Evolutionary conservation across 2,329 filamentous ascomycete genomes (phyloP).

Genomic region (Penicillium glabrum): DNA sequence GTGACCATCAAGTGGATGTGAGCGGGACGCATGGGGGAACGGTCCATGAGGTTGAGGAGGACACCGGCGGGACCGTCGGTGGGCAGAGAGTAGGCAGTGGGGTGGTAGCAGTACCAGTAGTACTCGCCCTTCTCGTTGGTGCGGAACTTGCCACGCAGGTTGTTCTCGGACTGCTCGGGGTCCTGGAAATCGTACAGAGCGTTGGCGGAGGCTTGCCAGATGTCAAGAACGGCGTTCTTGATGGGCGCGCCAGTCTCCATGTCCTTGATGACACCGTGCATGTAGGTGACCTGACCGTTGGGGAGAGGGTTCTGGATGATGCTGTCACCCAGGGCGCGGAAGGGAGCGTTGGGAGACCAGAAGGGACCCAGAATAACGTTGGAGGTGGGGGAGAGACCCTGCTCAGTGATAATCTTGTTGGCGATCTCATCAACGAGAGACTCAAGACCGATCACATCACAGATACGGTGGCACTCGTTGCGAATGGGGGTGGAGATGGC

Average conservation of each 20-base stretch:
- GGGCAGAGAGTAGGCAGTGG: constrained; percentile 70
- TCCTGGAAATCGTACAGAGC: constrained; percentile 77
- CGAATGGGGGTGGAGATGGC: constrained; percentile 66
- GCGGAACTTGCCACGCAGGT: constrained; percentile 74
- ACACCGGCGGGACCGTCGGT: constrained; percentile 60
- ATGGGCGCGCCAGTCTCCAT: constrained; percentile 66
- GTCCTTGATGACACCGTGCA: constrained; percentile 69
- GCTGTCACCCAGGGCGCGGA: constrained; percentile 64
- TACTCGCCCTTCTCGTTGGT: constrained; percentile 65
- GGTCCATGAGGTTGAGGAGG: constrained; percentile 55
- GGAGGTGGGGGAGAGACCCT: constrained; percentile 65
- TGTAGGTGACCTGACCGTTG: constrained; percentile 61
- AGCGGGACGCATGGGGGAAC: constrained; percentile 61
- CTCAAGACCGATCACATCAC: constrained; percentile 72
- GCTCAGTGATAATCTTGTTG: constrained; percentile 64
- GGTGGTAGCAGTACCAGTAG: constrained; percentile 74
- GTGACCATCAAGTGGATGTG: constrained; percentile 62
- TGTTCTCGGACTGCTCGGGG: constrained; percentile 70
- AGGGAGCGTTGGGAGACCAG: constrained; percentile 73
- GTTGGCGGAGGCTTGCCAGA: constrained; percentile 76
- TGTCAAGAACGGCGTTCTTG: constrained; percentile 68
- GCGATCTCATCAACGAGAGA: constrained; percentile 78
- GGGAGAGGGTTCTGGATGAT: constrained; percentile 64
- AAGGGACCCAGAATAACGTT: constrained; percentile 76
- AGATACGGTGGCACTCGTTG: constrained; percentile 73